Evolutionary conservation across 805 yeast genomes (phyloP), one percentile per base, ranked within the genome.

Genomic region (Ogataea henricii): DNA sequence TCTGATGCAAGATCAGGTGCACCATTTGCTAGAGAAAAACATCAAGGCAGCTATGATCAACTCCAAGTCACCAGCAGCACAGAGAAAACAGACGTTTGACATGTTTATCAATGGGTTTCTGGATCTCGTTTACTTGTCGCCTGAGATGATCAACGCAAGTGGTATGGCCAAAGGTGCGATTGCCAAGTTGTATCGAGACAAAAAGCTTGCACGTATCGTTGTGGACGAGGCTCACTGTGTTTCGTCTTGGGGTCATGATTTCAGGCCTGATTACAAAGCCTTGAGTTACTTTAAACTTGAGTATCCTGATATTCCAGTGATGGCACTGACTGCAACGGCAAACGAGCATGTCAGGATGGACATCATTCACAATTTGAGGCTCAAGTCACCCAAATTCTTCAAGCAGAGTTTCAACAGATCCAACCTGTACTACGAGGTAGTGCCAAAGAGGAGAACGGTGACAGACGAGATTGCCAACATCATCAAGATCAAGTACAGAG

Each of bases 181-280:
- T 45, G 66, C 73, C 9, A 72, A 67, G 42, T 69, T 94, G 6
- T 73, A 86, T 63, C 69, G 73, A 14, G 75, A 74, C 23, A 71
- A 76, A 12, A 70, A 72, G 56, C 70, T 94, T 30, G 96, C 97
- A 0, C 73, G 98, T 45, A 77, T 94, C 32, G 96, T 94, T 9
- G 89, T 94, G 38, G 99, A 94, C 69, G 99, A 89, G 63, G 99
- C 99, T 0, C 99, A 94, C 69, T 94, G 99, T 76, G 96, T 94
- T 38, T 89, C 96, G 44, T 86, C 95, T 9, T 94, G 99, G 99
- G 99, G 99, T 17, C 99, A 94, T 67, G 99, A 94, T 67, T 94
- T 94, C 66, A 76, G 99, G 44, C 97, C 98, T 0, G 98, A 94
- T 66, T 94, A 94, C 69, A 88, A 90, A 58, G 86, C 84, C 9